Evolutionary conservation across 441 rosid genomes (phyloP), one percentile per base, ranked within the genome.

Genomic region (Gossypium schwendimanii): DNA sequence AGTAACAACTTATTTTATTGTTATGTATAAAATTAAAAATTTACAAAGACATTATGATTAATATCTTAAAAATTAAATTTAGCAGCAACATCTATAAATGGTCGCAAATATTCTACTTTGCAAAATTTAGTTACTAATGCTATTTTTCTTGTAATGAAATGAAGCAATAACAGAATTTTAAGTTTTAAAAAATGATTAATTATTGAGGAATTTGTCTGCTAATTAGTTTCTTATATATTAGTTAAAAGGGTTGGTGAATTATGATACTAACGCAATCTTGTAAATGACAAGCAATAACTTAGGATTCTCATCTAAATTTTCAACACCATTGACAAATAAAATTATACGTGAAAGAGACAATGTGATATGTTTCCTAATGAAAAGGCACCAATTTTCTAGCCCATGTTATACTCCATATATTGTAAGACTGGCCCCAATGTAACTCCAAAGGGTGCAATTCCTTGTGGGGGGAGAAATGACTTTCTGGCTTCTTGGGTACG

Each of bases 401-500:
- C 31, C 36, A 24, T 24, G 36, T 20, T 31, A 31, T 31, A 31
- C 36, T 4, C 7, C 36, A 31, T 57, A 24, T 47, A 45, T 47
- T 7, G 57, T 54, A 54, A 3, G 71, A 28, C 45, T 21, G 36
- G 15, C 59, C 45, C 17, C 24, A 8, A 8, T 26, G 59, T 49
- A 50, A 26, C 59, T 45, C 57, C 71, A 73, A 66, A 26, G 55
- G 23, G 39, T 44, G 24, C 66, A 79, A 54, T 59, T 44, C 47
- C 44, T 68, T 73, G 68, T 71, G 77, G 75, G 41, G 73, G 75
- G 31, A 17, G 57, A 49, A 28, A 15, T 41, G 26, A 18, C 44
- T 71, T 69, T 73, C 21, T 82, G 81, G 83, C 77, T 75, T 81
- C 75, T 81, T 70, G 84, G 84, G 36, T 65, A 70, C 78, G 82